Percentiles rank a stretch among this genome's conserved stretches.
Evolutionary conservation across 305 asterid species (phyloP).

Genomic region (Caryopteris hybrid): DNA sequence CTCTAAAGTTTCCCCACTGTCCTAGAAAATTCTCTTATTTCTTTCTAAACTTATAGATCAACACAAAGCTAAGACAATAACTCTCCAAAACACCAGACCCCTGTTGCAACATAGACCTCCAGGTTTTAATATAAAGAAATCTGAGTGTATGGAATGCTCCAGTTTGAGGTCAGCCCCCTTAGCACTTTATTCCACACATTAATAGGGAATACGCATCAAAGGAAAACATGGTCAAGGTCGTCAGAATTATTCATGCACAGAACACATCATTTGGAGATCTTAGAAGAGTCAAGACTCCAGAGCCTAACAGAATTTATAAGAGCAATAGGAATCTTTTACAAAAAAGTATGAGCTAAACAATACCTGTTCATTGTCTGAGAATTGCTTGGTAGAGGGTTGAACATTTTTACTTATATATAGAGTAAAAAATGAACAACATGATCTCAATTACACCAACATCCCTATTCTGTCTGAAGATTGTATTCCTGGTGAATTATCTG

Average conservation of each 20-base stretch:
- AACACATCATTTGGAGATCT: no score
- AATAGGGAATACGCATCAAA: no score
- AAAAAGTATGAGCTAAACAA: neutral
- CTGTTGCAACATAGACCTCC: neutral
- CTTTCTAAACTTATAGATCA: no score
- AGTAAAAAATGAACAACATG: neutral
- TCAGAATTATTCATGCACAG: no score
- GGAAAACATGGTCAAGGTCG: no score
- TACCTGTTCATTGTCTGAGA: slow-evolving; percentile 4
- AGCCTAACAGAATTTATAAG: neutral
- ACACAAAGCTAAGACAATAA: no score
- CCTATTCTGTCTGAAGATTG: neutral
- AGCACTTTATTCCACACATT: no score
- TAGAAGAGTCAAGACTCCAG: neutral
- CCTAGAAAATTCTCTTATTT: neutral
- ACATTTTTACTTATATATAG: neutral
- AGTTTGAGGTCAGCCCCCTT: no score
- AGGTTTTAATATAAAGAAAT: no score
- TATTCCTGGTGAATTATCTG: slow-evolving; percentile 3
- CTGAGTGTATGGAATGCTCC: no score
- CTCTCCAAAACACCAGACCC: neutral
- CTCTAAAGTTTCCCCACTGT: neutral
- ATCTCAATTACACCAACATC: neutral
- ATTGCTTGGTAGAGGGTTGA: neutral
- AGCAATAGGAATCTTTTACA: neutral